Conservation (phyloP, 495 filamentous ascomycete species). For the Usnea hakonensis region DNA sequence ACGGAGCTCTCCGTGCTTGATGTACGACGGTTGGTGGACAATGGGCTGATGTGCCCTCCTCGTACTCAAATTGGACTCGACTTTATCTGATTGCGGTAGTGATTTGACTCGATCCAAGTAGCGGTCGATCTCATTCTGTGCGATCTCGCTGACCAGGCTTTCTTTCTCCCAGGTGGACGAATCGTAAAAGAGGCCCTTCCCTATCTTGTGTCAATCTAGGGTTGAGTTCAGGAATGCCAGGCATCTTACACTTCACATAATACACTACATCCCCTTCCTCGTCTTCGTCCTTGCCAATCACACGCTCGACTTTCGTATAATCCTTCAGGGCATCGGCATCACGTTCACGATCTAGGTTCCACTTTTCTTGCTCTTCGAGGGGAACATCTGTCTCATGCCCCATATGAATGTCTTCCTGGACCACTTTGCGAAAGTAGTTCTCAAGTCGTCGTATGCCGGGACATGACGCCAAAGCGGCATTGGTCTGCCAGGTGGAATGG, state of each 20-base stretch:
- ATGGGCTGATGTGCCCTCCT: slow-evolving; percentile 63
- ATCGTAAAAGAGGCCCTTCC: slow-evolving; percentile 80
- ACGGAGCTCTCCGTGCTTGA: slow-evolving; percentile 77
- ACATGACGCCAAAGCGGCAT: slow-evolving; percentile 56
- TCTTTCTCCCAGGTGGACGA: slow-evolving; percentile 89
- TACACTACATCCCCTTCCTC: slow-evolving; percentile 70
- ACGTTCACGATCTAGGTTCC: slow-evolving; percentile 79
- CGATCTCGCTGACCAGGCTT: slow-evolving; percentile 61
- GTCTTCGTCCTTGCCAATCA: slow-evolving; percentile 71
- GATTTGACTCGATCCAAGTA: slow-evolving; percentile 74
- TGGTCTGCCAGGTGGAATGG: slow-evolving; percentile 89
- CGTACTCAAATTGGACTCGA: slow-evolving; percentile 65
- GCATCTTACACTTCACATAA: slow-evolving; percentile 72
- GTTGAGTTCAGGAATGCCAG: not conserved
- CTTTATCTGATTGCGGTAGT: slow-evolving; percentile 64
- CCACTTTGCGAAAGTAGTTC: slow-evolving; percentile 82
- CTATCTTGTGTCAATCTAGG: slow-evolving; percentile 28
- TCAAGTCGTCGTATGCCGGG: slow-evolving; percentile 79
- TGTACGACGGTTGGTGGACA: slow-evolving; percentile 71
- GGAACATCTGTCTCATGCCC: slow-evolving; percentile 60
- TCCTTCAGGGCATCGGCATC: slow-evolving; percentile 76
- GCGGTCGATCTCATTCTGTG: slow-evolving; percentile 82
- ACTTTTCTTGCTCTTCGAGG: slow-evolving; percentile 84
- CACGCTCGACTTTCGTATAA: slow-evolving; percentile 82
- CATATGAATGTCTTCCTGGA: slow-evolving; percentile 65